Base-by-base conservation (phyloP, 1,284 basidiomycete species). In the Mycosarcoma mackinlayi region DNA sequence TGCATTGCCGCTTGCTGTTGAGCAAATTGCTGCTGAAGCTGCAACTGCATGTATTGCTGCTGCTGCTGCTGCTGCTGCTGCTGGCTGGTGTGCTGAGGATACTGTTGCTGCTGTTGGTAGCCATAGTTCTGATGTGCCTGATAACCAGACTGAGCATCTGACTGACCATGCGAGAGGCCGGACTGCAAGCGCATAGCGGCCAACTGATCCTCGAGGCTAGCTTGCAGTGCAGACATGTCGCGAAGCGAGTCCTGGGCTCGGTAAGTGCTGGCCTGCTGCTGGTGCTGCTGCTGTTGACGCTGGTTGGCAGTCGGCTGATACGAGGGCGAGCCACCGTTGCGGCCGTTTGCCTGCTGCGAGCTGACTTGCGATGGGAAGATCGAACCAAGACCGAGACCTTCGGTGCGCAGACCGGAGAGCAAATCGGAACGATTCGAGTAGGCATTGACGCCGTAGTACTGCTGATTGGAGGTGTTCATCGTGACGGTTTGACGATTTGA, bases 151-250 rank as follows among this genome's bases (percentile, higher is more conserved):
- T 57, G 57, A 10, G 49, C 49, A 19, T 49, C 55, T 18, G 44
- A 23, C 40, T 53, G 58, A 31, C 44, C 48, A n/a, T 45, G 25
- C 3, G 55, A 54, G 11, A 48, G 40, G 47, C 40, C 46, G 23
- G 67, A 64, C 40, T 76, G 75, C 30, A 78, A 62, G 16, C 72
- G 71, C 52, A 78, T 59, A 10, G 71, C 63, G 24, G 72, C 65
- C 11, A 77, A 58, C 60, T 79, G 77, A 19, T 71, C 67, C 57
- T 78, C 71, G 30, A 76, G 65, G 35, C 63, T 63, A 8, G 58
- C 63, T 41, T 65, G 67, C 23, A 62, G 34, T 4, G 58, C 45
- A 4, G 52, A 55, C n/a, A 64, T 57, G 49, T 61, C 61, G 19
- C 59, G 40, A 13, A 56, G 41, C 24, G 58, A 48, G 30, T 65